Percentiles rank a stretch among this genome's conserved stretches.
These are phyloP conservation scores for Phytophthora sp. DNA, from an alignment of 352 stramenopile species.

Conservation along the genomic window DNA sequence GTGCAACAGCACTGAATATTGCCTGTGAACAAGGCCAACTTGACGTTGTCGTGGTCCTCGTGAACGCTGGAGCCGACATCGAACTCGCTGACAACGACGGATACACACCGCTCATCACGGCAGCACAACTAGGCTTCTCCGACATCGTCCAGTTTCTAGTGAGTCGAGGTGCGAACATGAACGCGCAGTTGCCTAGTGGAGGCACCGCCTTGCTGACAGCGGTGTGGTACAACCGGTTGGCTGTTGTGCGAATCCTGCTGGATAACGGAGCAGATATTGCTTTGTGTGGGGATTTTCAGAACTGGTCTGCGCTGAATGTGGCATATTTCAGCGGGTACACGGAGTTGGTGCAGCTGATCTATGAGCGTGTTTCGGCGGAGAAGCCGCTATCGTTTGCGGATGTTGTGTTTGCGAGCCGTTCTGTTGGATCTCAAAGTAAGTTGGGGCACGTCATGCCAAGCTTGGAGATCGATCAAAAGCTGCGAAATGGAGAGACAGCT, in stretches of 20 bases:
- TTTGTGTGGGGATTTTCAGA: constrained; percentile 24
- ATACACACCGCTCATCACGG: constrained; percentile 14
- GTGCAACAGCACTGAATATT: constrained; percentile 19
- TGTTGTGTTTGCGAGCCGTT: not conserved
- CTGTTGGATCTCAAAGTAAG: not conserved
- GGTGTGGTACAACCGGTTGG: constrained; percentile 15
- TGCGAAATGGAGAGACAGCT: constrained; percentile 21
- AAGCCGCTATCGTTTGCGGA: not conserved
- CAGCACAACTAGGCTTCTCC: constrained; percentile 18
- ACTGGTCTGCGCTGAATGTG: constrained; percentile 13
- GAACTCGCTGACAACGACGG: constrained; percentile 19
- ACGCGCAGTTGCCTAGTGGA: constrained; percentile 13
- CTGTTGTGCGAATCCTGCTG: constrained; percentile 23
- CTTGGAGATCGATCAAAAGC: constrained; percentile 15
- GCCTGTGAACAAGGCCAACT: constrained; percentile 20
- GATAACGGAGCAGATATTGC: constrained; percentile 21
- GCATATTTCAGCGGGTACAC: constrained; percentile 28
- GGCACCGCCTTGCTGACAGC: constrained; percentile 13
- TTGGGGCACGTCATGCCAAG: not conserved
- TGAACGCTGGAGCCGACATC: constrained; percentile 7
- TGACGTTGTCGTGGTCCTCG: constrained; percentile 4
- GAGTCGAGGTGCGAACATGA: not conserved
- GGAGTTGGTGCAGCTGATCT: constrained; percentile 25
- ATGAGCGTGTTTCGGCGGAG: not conserved
- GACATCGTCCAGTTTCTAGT: constrained; percentile 19